Base-by-base conservation (phyloP, 768 basidiomycete genomes). In the Plicaturopsis crispa region DNA sequence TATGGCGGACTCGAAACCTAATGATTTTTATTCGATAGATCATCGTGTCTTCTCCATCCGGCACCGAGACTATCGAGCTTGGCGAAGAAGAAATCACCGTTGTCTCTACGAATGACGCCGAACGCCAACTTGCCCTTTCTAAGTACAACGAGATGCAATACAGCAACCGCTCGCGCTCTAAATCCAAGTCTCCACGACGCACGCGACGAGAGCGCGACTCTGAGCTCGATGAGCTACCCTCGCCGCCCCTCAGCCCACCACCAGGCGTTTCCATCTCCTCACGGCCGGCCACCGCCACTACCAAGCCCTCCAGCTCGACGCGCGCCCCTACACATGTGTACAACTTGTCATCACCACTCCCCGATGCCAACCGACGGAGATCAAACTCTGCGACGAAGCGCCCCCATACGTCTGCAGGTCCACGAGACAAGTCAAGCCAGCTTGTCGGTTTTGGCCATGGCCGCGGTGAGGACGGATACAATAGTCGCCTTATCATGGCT, bases 331-430 rank as follows among this genome's bases (percentile, higher is more conserved):
- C 20, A 24, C 21, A 43, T 28, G 21, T 30, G 47, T 49, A 35
- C 37, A 45, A 33, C 35, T 36, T 20, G 39, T 40, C 36, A 40
- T 44, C 40, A 41, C 39, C 21, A 42, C 50, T 42, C 47, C 62
- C 38, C 23, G 44, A 26, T 33, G 51, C 46, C 48, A 50, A 43
- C 46, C 45, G 48, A 14, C 54, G 39, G 42, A 61, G 49, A 43
- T 41, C 40, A 46, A 65, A 54, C 41, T 49, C 14, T 46, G 40
- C 55, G 31, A 54, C 61, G 26, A 67, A 77, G 41, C 61, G 83
- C 33, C 83, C 83, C 23, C 82, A 86, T 51, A 85, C 83, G 17
- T 80, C 78, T 42, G 80, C 80, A n/a, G 82, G 83, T 10, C 78
- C 75, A 19, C 63, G 78, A 42, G 82, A 84, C 51, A 69, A 66